These are phyloP conservation scores for Aspergillus indologenus DNA, from an alignment of 495 filamentous ascomycete species.

Conservation along the genomic window DNA sequence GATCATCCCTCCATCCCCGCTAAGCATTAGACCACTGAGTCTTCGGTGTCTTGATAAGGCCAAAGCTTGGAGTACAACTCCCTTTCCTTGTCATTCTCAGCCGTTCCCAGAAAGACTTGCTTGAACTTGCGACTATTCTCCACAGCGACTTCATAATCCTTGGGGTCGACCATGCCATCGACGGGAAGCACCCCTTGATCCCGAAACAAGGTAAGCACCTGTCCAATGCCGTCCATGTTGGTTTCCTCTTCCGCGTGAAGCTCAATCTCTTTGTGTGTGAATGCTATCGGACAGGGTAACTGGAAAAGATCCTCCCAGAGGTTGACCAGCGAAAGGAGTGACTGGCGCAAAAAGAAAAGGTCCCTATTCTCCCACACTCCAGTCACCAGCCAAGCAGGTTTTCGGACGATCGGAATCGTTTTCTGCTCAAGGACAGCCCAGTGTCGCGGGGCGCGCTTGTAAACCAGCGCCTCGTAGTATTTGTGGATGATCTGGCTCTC, in stretches of 20 bases:
- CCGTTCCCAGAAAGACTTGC: constrained; percentile 24
- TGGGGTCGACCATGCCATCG: constrained; percentile 28
- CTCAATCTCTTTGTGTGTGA: constrained; percentile 28
- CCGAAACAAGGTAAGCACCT: constrained; percentile 25
- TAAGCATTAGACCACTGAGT: too few species aligned
- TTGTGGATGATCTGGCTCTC: constrained; percentile 31
- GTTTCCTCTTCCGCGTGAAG: constrained; percentile 29
- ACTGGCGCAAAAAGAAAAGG: constrained; percentile 35
- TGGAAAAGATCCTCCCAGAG: constrained; percentile 29
- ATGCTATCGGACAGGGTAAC: constrained; percentile 31
- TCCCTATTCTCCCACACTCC: constrained; percentile 31
- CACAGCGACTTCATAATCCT: constrained; percentile 21
- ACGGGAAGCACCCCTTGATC: constrained; percentile 27
- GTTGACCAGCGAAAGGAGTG: constrained; percentile 24
- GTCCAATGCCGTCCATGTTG: constrained; percentile 23
- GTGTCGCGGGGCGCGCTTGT: constrained; percentile 28
- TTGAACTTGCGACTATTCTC: constrained; percentile 23
- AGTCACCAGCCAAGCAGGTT: constrained; percentile 32
- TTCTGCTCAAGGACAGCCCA: constrained; percentile 29
- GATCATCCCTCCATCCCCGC: too few species aligned
- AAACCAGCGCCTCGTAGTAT: constrained; percentile 30
- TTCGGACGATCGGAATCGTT: constrained; percentile 19
- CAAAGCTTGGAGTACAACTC: constrained; percentile 29
- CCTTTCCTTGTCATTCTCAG: constrained; percentile 24
- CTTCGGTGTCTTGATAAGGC: constrained; percentile 43